Evolutionary conservation across 2,329 filamentous ascomycete genomes (phyloP).

Genomic region (Cercospora janseana): DNA sequence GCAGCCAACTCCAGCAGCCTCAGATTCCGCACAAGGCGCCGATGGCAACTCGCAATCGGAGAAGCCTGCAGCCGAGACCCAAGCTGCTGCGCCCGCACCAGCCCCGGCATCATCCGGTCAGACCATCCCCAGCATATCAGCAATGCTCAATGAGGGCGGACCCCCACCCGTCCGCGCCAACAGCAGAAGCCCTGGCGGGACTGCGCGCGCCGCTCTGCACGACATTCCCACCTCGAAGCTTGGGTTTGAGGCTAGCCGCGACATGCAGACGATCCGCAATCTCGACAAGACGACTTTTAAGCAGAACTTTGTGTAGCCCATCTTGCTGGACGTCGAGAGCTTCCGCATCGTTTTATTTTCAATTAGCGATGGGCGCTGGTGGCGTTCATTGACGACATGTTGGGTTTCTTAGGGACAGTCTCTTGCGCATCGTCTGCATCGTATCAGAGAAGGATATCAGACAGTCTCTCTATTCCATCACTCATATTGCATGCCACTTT

Average conservation of each 20-base stretch:
- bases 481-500: too few species aligned
- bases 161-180: constrained; percentile 30
- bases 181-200: constrained; percentile 35
- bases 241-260: constrained; percentile 39
- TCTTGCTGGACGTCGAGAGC: background rate
- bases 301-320: constrained; percentile 24
- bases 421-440: background rate
- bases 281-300: constrained; percentile 41
- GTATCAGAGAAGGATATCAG: too few species aligned
- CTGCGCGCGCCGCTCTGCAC: constrained; percentile 32
- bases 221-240: constrained; percentile 42
- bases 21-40: constrained; percentile 30
- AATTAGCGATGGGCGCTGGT: constrained; percentile 18
- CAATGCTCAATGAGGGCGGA: constrained; percentile 43
- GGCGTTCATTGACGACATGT: background rate
- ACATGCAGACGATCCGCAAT: constrained; percentile 38
- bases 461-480: too few species aligned
- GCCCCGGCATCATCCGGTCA: constrained; percentile 39
- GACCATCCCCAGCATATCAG: constrained; percentile 55
- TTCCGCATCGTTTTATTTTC: constrained; percentile 2
- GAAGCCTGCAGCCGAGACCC: constrained; percentile 33
- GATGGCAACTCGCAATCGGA: constrained; percentile 36
- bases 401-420: too few species aligned
- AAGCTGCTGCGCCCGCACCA: constrained; percentile 36
- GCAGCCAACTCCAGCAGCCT: constrained; percentile 18